Percentiles rank a stretch among this genome's conserved stretches.
Evolutionary conservation across 176 grass and related monocot species (phyloP).

Genomic region (Phyllostachys edulis): DNA sequence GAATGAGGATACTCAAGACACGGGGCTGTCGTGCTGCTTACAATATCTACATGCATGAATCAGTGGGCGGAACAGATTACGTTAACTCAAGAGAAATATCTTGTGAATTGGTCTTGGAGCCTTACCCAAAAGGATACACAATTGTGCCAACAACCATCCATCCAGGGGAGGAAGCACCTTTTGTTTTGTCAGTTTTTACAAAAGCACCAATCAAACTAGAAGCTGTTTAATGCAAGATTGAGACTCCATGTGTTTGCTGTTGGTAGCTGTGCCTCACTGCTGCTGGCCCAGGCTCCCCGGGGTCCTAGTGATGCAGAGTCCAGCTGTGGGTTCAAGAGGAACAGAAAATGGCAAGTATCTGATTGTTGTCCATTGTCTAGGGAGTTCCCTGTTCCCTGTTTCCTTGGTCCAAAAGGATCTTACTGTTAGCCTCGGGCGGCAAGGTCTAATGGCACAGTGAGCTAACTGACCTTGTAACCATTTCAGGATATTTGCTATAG

Average conservation of each 20-base stretch:
- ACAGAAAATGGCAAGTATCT: constrained; percentile 25
- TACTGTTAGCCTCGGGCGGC: neutral
- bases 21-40: constrained; percentile 84
- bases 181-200: constrained; percentile 98
- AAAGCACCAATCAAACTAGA: constrained; percentile 93
- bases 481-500: constrained; percentile 45
- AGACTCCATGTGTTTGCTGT: constrained; percentile 18
- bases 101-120: constrained; percentile 93
- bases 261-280: constrained; percentile 13
- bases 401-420: neutral
- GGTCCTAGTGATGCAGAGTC: constrained; percentile 19
- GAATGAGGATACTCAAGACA: constrained; percentile 99
- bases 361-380: neutral
- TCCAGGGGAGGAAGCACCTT: constrained; percentile 98
- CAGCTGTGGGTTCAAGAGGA: constrained; percentile 34
- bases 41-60: constrained; percentile 99
- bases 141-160: constrained; percentile 98
- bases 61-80: constrained; percentile 93
- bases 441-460: neutral
- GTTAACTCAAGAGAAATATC: constrained; percentile 98
- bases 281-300: constrained; percentile 27
- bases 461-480: neutral
- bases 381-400: neutral
- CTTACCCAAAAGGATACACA: constrained; percentile 98
- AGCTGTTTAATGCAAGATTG: constrained; percentile 61